Evolutionary conservation across 2,329 filamentous ascomycete genomes (phyloP).

Genomic region (Diaporthe ilicicola): DNA sequence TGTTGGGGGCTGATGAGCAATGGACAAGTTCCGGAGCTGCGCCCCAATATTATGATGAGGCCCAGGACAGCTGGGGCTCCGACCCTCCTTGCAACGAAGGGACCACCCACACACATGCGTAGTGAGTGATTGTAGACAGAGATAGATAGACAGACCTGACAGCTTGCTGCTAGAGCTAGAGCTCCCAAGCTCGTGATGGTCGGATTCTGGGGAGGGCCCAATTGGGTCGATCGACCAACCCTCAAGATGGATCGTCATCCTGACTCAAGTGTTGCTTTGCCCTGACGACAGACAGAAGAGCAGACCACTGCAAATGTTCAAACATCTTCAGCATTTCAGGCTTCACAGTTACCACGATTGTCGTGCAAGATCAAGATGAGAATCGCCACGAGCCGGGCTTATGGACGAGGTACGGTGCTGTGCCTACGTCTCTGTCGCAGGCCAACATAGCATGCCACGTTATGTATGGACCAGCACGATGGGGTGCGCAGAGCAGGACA

Average conservation of each 20-base stretch:
- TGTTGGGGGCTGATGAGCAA: neutral
- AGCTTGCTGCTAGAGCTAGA: neutral
- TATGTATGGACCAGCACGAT: constrained; percentile 5
- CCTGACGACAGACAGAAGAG: neutral
- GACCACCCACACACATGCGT: neutral
- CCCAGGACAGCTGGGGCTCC: neutral
- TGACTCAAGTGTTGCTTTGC: neutral
- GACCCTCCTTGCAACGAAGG: neutral
- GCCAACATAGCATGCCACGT: no score
- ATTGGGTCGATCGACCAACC: neutral
- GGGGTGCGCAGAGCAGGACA: neutral
- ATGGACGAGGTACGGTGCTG: no score
- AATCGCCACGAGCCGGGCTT: no score
- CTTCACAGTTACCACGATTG: neutral
- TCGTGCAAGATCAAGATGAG: neutral
- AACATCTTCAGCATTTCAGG: neutral
- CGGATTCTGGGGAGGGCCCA: neutral
- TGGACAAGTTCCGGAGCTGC: neutral
- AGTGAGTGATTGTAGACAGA: neutral
- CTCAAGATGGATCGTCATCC: constrained; percentile 3
- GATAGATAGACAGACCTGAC: neutral
- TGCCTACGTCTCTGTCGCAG: no score
- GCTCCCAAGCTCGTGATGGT: constrained; percentile 15
- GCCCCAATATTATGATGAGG: neutral
- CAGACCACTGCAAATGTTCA: neutral